Conservation (phyloP, 495 filamentous ascomycete genomes). For the Astrocystis sublimbata region DNA sequence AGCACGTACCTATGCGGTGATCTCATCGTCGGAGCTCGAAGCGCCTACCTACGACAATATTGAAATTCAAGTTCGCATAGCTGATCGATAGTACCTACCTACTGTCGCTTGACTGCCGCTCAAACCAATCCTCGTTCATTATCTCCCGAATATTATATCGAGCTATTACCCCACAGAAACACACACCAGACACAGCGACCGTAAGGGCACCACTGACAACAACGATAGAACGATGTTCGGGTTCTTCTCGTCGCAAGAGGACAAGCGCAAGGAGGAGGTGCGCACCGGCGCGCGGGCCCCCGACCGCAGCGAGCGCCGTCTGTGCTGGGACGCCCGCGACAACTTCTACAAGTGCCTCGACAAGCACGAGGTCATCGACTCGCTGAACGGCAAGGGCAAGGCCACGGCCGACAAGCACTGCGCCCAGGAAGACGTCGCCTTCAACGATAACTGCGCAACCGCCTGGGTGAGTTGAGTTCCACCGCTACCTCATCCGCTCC, state of each 20-base stretch:
- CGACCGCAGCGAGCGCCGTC: slow-evolving; percentile 69
- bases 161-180: background rate
- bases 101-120: background rate
- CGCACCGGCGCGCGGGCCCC: slow-evolving; percentile 69
- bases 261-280: slow-evolving; percentile 53
- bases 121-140: background rate
- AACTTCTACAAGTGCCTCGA: slow-evolving; percentile 85
- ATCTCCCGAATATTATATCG: background rate
- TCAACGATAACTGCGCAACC: slow-evolving; percentile 73
- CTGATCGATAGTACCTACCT: background rate
- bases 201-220: background rate
- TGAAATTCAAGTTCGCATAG: background rate
- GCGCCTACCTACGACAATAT: background rate
- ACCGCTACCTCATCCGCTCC: background rate
- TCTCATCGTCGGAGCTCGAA: slow-evolving; percentile 7
- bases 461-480: slow-evolving; percentile 68
- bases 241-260: slow-evolving; percentile 44
- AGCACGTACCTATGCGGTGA: background rate
- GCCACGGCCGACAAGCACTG: slow-evolving; percentile 66
- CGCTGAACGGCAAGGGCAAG: slow-evolving; percentile 65
- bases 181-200: background rate
- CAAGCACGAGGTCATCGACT: slow-evolving; percentile 75
- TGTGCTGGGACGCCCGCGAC: slow-evolving; percentile 88
- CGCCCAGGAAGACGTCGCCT: slow-evolving; percentile 60
- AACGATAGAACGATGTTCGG: slow-evolving; percentile 48